These are phyloP conservation scores for Suillus decipiens DNA, from an alignment of 768 basidiomycete genomes.

Conservation along the genomic window DNA sequence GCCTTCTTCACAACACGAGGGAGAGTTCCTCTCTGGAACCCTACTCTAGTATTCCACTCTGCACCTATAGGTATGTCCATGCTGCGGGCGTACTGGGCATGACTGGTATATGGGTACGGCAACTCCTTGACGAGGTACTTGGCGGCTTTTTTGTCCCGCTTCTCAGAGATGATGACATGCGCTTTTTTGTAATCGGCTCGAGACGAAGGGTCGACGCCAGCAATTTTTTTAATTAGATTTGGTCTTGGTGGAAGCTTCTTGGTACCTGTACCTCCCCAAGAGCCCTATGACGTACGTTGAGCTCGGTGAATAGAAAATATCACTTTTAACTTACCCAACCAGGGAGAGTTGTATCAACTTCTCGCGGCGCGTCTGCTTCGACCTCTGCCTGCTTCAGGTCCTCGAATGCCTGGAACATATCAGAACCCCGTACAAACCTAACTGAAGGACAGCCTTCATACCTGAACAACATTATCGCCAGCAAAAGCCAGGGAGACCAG, in stretches of 20 bases:
- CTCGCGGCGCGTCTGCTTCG: conserved; percentile 82
- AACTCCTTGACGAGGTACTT: conserved; percentile 91
- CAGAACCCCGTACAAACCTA: background rate
- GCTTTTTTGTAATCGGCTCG: conserved; percentile 85
- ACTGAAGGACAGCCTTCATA: conserved; percentile 34
- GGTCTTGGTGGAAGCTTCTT: conserved; percentile 62
- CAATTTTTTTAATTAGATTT: conserved; percentile 75
- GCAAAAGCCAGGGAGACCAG: conserved; percentile 95
- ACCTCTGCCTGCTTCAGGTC: conserved; percentile 82
- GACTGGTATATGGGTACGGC: conserved; percentile 93
- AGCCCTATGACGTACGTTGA: conserved; percentile 54
- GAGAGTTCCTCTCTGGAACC: conserved; percentile 80
- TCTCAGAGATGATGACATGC: conserved; percentile 95
- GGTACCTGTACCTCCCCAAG: conserved; percentile 86
- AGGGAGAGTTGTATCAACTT: conserved; percentile 87
- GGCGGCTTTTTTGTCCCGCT: conserved; percentile 89
- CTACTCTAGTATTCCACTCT: conserved; percentile 93
- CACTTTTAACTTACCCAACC: conserved; percentile 74
- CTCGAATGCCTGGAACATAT: conserved; percentile 69
- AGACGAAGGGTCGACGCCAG: conserved; percentile 75
- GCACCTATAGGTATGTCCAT: conserved; percentile 80
- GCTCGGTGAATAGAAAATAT: conserved; percentile 4
- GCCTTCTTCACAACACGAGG: conserved; percentile 90
- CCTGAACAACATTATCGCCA: conserved; percentile 93
- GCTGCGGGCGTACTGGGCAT: conserved; percentile 86